Evolutionary conservation across 805 yeast species (phyloP).

Genomic region (Candida corydali): DNA sequence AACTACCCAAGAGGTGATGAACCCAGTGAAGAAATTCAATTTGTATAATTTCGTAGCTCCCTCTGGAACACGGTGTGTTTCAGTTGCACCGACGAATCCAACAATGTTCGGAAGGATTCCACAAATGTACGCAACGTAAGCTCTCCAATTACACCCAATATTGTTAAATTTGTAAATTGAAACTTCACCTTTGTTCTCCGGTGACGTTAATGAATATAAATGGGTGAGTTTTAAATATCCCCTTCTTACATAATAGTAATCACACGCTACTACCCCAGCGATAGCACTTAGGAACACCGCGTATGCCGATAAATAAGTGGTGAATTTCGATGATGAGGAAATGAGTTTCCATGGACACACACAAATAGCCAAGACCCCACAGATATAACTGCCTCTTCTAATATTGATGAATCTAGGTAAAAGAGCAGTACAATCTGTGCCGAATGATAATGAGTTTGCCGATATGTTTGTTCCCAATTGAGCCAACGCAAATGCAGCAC

Average conservation of each 20-base stretch:
- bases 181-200: slow-evolving; percentile 22
- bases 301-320: slow-evolving; percentile 41
- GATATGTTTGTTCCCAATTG: slow-evolving; percentile 41
- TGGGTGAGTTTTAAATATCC: slow-evolving; percentile 65
- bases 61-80: slow-evolving; percentile 59
- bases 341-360: slow-evolving; percentile 42
- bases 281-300: slow-evolving; percentile 40
- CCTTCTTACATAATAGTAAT: slow-evolving; percentile 57
- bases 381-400: slow-evolving; percentile 38
- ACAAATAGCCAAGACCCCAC: slow-evolving; percentile 36
- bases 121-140: slow-evolving; percentile 70
- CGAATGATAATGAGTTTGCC: slow-evolving; percentile 39
- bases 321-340: slow-evolving; percentile 35
- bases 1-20: slow-evolving; percentile 50
- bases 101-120: slow-evolving; percentile 83
- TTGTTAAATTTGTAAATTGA: slow-evolving; percentile 56
- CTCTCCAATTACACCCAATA: slow-evolving; percentile 80
- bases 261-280: slow-evolving; percentile 40
- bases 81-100: slow-evolving; percentile 83
- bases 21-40: slow-evolving; percentile 76
- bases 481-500: slow-evolving; percentile 37
- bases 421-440: slow-evolving; percentile 39
- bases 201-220: slow-evolving; percentile 48
- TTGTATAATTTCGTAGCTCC: slow-evolving; percentile 75
- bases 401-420: slow-evolving; percentile 37